phyloP scores from a whole-genome alignment of 129 eudicot species.

The Flaveria linearis region DNA sequence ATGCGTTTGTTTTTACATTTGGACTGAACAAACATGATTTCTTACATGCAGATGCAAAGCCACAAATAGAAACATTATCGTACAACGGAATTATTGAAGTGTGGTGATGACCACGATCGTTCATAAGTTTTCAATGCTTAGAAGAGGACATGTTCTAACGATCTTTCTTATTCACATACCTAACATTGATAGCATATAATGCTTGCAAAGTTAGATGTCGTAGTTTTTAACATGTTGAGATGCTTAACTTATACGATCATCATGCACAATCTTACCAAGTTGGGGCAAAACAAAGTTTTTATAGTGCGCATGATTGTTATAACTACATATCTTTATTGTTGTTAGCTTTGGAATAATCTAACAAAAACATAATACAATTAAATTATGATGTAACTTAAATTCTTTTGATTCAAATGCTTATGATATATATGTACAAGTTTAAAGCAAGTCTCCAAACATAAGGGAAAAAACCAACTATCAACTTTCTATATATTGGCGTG shows the following conservation, averaged over 20 bases:
- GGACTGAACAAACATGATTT: constrained; percentile 13
- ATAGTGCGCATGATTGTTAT: not conserved
- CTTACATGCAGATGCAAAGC: not conserved
- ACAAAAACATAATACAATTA: not conserved
- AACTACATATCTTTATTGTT: not conserved
- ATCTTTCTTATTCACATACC: too few species aligned
- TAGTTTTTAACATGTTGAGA: not conserved
- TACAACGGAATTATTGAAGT: not conserved
- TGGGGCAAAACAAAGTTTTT: not conserved
- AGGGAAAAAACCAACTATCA: too few species aligned
- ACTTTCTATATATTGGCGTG: too few species aligned
- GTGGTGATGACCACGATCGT: not conserved
- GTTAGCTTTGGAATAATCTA: not conserved
- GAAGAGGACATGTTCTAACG: too few species aligned
- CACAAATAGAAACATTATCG: not conserved
- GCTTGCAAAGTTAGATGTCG: too few species aligned
- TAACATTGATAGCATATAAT: too few species aligned
- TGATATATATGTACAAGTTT: too few species aligned
- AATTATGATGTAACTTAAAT: not conserved
- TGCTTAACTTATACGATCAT: not conserved
- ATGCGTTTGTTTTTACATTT: not conserved
- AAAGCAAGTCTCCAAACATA: too few species aligned
- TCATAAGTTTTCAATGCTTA: too few species aligned
- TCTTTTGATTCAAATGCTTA: not conserved
- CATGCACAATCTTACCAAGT: not conserved